These are phyloP conservation scores for Daedaleopsis sinensis DNA, from an alignment of 768 basidiomycete genomes.

Conservation along the genomic window DNA sequence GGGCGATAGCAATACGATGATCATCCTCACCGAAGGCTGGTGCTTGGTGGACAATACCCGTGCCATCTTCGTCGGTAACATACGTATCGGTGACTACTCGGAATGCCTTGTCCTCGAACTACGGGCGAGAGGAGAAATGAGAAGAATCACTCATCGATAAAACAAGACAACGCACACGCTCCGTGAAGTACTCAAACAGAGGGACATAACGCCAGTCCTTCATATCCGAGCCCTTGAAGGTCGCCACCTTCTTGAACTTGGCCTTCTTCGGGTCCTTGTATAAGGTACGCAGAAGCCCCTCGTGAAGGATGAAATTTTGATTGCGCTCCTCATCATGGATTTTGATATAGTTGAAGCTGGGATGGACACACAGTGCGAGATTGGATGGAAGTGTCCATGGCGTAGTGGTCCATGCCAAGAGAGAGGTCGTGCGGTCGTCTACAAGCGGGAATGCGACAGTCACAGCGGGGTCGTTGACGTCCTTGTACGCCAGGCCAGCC, in stretches of 20 bases:
- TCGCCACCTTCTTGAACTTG: conserved; percentile 88
- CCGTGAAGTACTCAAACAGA: conserved; percentile 95
- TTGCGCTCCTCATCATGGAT: conserved; percentile 89
- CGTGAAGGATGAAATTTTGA: conserved; percentile 90
- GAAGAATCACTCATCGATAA: too few species aligned
- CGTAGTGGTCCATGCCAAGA: conserved; percentile 98
- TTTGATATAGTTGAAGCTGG: conserved; percentile 95
- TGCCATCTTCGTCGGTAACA: conserved; percentile 91
- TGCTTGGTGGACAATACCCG: conserved; percentile 98
- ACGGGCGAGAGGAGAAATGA: conserved; percentile 3
- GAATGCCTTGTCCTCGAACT: conserved; percentile 94
- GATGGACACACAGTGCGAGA: conserved; percentile 93
- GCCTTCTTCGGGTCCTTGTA: conserved; percentile 99
- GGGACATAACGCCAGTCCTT: conserved; percentile 96
- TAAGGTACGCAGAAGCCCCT: conserved; percentile 79
- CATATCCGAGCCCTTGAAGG: conserved; percentile 90
- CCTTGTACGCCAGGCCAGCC: conserved; percentile 88
- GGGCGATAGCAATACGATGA: conserved; percentile 86
- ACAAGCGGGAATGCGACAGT: conserved; percentile 93
- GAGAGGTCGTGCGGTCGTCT: conserved; percentile 86
- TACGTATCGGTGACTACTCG: conserved; percentile 89
- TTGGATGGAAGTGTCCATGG: conserved; percentile 99
- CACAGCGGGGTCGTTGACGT: conserved; percentile 93
- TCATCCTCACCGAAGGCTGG: conserved; percentile 99
- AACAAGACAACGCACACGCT: conserved; percentile 61